These are phyloP conservation scores for Mycena galericulata DNA, from an alignment of 768 basidiomycete genomes.

Conservation along the genomic window DNA sequence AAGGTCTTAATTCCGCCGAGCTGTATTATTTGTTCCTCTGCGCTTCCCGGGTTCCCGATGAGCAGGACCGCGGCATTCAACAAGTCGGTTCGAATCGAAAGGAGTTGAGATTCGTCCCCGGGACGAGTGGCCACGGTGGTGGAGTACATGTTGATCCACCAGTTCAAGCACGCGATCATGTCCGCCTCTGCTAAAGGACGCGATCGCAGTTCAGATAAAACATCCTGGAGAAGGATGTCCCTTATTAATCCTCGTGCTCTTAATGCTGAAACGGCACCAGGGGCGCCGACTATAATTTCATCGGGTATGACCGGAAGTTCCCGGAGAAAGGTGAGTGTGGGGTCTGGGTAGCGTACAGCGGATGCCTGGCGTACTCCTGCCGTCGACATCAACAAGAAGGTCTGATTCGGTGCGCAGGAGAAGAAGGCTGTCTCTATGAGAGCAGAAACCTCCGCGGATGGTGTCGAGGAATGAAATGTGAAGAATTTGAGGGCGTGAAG, in stretches of 20 bases:
- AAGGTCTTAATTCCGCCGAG: slow-evolving; percentile 79
- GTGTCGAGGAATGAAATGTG: slow-evolving; percentile 89
- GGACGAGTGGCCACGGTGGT: slow-evolving; percentile 44
- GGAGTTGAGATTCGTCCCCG: slow-evolving; percentile 47
- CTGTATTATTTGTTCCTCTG: slow-evolving; percentile 69
- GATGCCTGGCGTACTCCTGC: slow-evolving; percentile 74
- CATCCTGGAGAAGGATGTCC: slow-evolving; percentile 83
- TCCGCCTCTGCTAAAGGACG: slow-evolving; percentile 80
- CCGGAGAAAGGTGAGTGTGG: slow-evolving; percentile 82
- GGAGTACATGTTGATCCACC: slow-evolving; percentile 75
- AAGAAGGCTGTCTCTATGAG: slow-evolving; percentile 86
- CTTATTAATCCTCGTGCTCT: slow-evolving; percentile 75
- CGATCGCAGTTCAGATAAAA: slow-evolving; percentile 78
- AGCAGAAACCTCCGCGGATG: slow-evolving; percentile 80
- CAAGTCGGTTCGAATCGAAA: slow-evolving; percentile 67
- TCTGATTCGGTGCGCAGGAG: slow-evolving; percentile 59
- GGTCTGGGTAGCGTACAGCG: slow-evolving; percentile 80
- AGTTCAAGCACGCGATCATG: slow-evolving; percentile 84
- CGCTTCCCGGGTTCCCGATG: slow-evolving; percentile 46
- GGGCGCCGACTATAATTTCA: slow-evolving; percentile 65
- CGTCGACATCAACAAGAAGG: slow-evolving; percentile 81
- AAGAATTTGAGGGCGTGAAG: slow-evolving; percentile 91
- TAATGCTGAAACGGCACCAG: slow-evolving; percentile 70
- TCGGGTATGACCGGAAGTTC: slow-evolving; percentile 80
- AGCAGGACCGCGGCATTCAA: slow-evolving; percentile 77